Base-by-base conservation (phyloP, 306 rosid genomes). In the Quercus rubra region DNA sequence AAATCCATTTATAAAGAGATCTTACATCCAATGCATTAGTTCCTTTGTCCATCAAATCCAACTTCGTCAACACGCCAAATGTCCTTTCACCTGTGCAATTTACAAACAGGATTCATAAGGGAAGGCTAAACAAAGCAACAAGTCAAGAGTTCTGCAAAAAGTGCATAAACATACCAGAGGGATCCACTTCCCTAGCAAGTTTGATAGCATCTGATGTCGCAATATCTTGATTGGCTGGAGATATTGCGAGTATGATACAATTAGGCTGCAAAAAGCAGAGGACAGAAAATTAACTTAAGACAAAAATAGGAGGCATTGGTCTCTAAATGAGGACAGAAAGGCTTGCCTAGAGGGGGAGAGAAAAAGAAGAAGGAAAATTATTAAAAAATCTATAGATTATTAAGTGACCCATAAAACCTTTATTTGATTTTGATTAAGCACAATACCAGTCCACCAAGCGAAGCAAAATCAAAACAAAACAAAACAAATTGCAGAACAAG, bases 1-100 rank as follows among this genome's bases (percentile, higher is more conserved):
- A 46, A 20, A 21, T 21, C 13, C 18, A 71, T 46, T 71, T 5
- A 49, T 19, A 49, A 18, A 62, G 55, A 71, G 21, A 73, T 72
- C 83, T 81, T 89, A 93, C 98, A 76, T 93, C 98, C 80, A 90
- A 78, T 2, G 98, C 97, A 78, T 91, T 91, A 61, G 98, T 93
- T 88, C 98, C 98, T 83, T 93, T 93, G 88, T 93, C 98, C 98
- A 93, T 93, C 89, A 93, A 89, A 87, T 93, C 98, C 74, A 93
- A 88, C 87, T 93, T 93, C 57, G 98, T 93, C 89, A 93, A 75
- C 78, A 93, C 98, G 55, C 98, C 98, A 89, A 93, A 93, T 66
- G 98, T 93, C 38, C 98, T 81, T 27, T 93, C 95, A 74, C 97
- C 98, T 93, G 75, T 62, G 30, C 66, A 70, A 77, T 74, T 87